Conservation (phyloP, 345 rosid genomes). For the Turnera subulata region DNA sequence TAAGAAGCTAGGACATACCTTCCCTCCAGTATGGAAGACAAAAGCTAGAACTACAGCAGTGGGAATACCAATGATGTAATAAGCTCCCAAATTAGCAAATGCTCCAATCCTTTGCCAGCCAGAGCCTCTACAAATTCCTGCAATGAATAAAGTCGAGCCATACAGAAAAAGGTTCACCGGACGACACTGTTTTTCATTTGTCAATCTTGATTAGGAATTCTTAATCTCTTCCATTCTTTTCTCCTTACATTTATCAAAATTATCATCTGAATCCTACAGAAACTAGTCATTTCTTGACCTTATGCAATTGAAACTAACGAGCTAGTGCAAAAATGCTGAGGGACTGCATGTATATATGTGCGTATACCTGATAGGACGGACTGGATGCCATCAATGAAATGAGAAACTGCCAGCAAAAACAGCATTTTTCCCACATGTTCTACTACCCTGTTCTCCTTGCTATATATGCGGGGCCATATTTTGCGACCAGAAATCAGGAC, state of each 20-base stretch:
- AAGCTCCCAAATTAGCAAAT: constrained; percentile 45
- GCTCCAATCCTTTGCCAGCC: constrained; percentile 67
- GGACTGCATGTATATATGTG: no score
- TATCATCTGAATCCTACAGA: no score
- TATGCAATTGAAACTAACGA: background rate
- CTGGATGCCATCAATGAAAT: constrained; percentile 39
- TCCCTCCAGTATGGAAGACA: constrained; percentile 30
- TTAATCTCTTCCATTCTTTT: background rate
- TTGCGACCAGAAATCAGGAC: constrained; percentile 12
- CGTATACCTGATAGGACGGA: constrained; percentile 45
- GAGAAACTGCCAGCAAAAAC: constrained; percentile 29
- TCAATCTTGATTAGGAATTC: no score
- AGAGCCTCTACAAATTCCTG: constrained; percentile 56
- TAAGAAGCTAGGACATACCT: constrained; percentile 1
- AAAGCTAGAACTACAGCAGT: constrained; percentile 15
- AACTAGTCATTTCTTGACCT: background rate
- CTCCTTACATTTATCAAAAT: no score
- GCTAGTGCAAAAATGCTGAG: background rate
- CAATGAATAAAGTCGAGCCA: no score
- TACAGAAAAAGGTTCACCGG: no score
- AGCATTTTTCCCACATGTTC: constrained; percentile 31
- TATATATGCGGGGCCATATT: constrained; percentile 18
- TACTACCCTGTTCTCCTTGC: constrained; percentile 34
- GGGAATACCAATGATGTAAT: constrained; percentile 51
- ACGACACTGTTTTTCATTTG: no score